A percentile compares a stretch with the other conserved stretches of the same genome.
Conservation (phyloP, 805 yeast species). For the Teunomyces stri region DNA sequence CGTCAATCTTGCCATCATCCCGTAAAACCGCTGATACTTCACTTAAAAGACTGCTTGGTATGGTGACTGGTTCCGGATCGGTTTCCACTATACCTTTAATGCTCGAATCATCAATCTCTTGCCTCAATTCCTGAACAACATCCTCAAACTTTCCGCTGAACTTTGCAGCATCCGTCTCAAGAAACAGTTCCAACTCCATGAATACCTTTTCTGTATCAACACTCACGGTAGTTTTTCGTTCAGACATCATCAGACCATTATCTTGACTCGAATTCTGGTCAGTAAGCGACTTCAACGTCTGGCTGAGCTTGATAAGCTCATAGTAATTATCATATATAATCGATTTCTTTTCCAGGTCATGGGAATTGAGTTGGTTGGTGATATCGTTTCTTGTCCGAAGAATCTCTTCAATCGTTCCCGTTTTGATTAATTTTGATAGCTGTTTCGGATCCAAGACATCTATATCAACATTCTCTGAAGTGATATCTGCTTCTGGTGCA, state of each 20-base stretch:
- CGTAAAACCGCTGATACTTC: slow-evolving; percentile 3
- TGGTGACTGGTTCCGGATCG: slow-evolving; percentile 5
- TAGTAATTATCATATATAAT: slow-evolving; percentile 75
- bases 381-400: slow-evolving; percentile 31
- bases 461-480: not conserved
- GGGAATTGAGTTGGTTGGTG: slow-evolving; percentile 46
- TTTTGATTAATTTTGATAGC: slow-evolving; percentile 19
- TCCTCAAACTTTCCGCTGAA: slow-evolving; percentile 22
- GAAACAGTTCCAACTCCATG: slow-evolving; percentile 23
- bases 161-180: slow-evolving; percentile 14
- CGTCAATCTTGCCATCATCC: not conserved
- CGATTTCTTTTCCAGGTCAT: slow-evolving; percentile 62
- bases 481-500: not conserved
- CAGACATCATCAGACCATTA: slow-evolving; percentile 1
- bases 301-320: slow-evolving; percentile 66
- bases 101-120: slow-evolving; percentile 11
- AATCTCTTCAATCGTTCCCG: slow-evolving; percentile 27
- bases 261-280: slow-evolving; percentile 1
- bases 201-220: slow-evolving; percentile 19
- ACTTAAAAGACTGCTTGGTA: slow-evolving; percentile 7
- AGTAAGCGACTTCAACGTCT: slow-evolving; percentile 38
- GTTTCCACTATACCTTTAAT: slow-evolving; percentile 10
- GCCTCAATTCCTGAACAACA: slow-evolving; percentile 2
- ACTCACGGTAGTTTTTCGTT: slow-evolving; percentile 8
- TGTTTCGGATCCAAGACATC: slow-evolving; percentile 14